A percentile compares a stretch with the other conserved stretches of the same genome.
Evolutionary conservation across 805 yeast genomes (phyloP).

Genomic region (Starmerella potacharoeniae): DNA sequence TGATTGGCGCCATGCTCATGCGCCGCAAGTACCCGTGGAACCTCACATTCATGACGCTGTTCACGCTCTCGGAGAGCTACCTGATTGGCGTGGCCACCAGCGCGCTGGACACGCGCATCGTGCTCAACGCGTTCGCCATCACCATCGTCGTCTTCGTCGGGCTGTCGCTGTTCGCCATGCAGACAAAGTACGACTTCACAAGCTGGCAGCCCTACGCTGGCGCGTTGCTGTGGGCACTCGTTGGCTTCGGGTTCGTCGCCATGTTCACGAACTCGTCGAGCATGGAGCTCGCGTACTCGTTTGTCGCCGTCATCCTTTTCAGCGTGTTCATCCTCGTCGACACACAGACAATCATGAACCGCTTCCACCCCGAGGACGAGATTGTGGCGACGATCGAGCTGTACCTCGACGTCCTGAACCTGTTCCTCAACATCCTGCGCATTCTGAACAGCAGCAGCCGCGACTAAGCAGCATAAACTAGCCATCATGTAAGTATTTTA

Average conservation of each 20-base stretch:
- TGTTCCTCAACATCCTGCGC: slow-evolving; percentile 65
- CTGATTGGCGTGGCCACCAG: slow-evolving; percentile 58
- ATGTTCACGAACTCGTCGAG: slow-evolving; percentile 52
- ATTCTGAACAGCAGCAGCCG: slow-evolving; percentile 33
- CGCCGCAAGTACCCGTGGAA: slow-evolving; percentile 62
- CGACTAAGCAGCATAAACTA: neutral
- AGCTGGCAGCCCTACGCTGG: slow-evolving; percentile 51
- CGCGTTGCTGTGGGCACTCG: slow-evolving; percentile 51
- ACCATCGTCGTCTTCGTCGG: slow-evolving; percentile 67
- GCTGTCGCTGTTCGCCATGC: slow-evolving; percentile 63
- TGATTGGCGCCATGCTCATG: slow-evolving; percentile 52
- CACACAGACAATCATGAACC: slow-evolving; percentile 68
- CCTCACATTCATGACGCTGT: slow-evolving; percentile 46
- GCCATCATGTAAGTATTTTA: no score
- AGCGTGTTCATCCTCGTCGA: slow-evolving; percentile 64
- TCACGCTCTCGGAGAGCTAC: slow-evolving; percentile 67
- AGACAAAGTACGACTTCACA: slow-evolving; percentile 62
- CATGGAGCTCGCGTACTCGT: slow-evolving; percentile 56
- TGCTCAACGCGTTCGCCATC: slow-evolving; percentile 58
- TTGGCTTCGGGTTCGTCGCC: slow-evolving; percentile 60
- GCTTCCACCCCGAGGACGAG: slow-evolving; percentile 71
- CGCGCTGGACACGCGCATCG: slow-evolving; percentile 48
- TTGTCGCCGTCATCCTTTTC: slow-evolving; percentile 64
- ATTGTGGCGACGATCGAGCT: slow-evolving; percentile 66
- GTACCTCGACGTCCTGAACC: slow-evolving; percentile 71